phyloP scores from a whole-genome alignment of 176 grass and related monocot genomes.

The Ampelocalamus luodianensis region DNA sequence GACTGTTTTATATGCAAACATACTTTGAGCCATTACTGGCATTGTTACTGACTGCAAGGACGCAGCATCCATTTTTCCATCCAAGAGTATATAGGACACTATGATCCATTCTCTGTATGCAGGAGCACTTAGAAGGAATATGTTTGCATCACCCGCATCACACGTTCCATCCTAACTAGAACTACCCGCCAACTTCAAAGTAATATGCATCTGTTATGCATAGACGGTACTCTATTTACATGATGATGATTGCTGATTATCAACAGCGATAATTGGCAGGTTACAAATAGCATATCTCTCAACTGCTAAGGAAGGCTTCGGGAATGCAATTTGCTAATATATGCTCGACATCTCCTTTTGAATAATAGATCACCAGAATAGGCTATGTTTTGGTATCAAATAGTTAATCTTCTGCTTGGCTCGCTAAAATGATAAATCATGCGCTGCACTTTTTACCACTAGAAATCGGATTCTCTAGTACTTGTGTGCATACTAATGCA shows the following conservation, averaged over 20 bases:
- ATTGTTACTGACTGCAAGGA: neutral
- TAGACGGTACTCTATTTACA: neutral
- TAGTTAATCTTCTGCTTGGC: neutral
- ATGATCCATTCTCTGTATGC: neutral
- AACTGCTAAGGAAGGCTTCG: neutral
- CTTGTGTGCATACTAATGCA: neutral
- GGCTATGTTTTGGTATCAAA: neutral
- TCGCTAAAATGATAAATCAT: neutral
- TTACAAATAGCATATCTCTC: neutral
- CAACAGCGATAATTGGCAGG: neutral
- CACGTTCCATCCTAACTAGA: neutral
- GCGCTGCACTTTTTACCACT: neutral
- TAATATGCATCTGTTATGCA: neutral
- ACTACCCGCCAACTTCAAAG: neutral
- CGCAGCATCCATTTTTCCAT: neutral
- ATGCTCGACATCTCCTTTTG: neutral
- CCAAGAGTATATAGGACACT: neutral
- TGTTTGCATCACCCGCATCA: neutral
- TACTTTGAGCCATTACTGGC: neutral
- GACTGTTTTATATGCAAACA: neutral
- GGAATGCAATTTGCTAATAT: neutral
- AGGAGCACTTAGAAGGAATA: neutral
- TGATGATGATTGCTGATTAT: neutral
- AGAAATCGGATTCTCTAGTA: neutral
- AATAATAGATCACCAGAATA: neutral